Conservation (phyloP, 2,329 filamentous ascomycete genomes). For the Ilyonectria mors-panacis region DNA sequence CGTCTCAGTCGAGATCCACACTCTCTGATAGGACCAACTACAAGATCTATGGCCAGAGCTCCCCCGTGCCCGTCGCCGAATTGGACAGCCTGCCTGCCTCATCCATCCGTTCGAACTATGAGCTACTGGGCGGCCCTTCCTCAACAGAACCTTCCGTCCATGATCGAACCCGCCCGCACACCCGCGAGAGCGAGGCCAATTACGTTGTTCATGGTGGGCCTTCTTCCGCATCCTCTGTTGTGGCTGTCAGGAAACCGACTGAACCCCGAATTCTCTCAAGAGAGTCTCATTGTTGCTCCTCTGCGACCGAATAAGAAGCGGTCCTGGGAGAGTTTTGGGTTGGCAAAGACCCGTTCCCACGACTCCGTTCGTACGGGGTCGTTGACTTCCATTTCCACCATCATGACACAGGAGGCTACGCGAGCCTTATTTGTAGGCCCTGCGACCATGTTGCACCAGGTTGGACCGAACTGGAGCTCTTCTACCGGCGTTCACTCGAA, state of each 20-base stretch:
- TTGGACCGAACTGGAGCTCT: constrained; percentile 43
- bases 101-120: constrained; percentile 65
- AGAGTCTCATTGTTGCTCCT: constrained; percentile 72
- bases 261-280: constrained; percentile 69
- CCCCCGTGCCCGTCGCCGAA: constrained; percentile 51
- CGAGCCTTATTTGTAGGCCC: constrained; percentile 51
- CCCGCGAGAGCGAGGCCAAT: constrained; percentile 63
- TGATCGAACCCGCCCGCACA: constrained; percentile 53
- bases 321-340: constrained; percentile 64
- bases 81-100: constrained; percentile 60
- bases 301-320: constrained; percentile 63
- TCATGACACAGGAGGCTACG: constrained; percentile 65
- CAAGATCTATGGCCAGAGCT: constrained; percentile 66
- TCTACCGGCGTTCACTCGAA: constrained; percentile 28
- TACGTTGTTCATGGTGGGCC: constrained; percentile 67
- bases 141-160: constrained; percentile 58
- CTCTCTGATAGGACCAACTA: constrained; percentile 68
- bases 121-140: constrained; percentile 66
- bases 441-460: constrained; percentile 46
- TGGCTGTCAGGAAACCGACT: constrained; percentile 50
- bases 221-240: constrained; percentile 57
- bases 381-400: constrained; percentile 69
- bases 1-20: constrained; percentile 58
- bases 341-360: constrained; percentile 65
- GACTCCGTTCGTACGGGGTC: constrained; percentile 69